Evolutionary conservation across 225 moss, liverwort and hornwort species (phyloP).

Genomic region (Polytrichum formosum): DNA sequence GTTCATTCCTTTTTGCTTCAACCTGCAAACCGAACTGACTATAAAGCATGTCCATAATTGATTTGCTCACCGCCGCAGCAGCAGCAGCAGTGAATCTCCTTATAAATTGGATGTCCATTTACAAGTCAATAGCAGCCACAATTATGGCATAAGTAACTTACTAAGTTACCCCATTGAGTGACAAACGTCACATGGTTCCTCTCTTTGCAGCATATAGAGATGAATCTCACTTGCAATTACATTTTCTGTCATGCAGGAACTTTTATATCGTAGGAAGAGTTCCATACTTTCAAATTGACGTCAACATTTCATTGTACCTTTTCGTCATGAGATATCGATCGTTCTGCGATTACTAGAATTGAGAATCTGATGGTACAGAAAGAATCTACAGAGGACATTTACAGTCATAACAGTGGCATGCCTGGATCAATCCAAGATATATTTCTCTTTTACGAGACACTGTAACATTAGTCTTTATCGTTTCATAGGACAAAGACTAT

Average conservation of each 20-base stretch:
- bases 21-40: neutral
- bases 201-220: neutral
- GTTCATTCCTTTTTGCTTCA: neutral
- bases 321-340: too few species aligned
- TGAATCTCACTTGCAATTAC: constrained; percentile 11
- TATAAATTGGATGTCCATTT: neutral
- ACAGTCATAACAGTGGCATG: too few species aligned
- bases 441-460: too few species aligned
- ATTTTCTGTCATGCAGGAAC: constrained; percentile 37
- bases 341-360: too few species aligned
- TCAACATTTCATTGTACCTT: neutral
- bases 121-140: neutral
- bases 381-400: too few species aligned
- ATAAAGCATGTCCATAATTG: neutral
- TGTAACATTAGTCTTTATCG: too few species aligned
- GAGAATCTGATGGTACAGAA: too few species aligned
- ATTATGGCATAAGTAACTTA: neutral
- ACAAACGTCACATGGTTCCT: neutral
- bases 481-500: too few species aligned
- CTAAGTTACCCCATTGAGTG: neutral
- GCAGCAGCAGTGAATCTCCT: neutral
- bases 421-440: too few species aligned
- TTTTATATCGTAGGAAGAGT: constrained; percentile 42
- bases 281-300: constrained; percentile 3
- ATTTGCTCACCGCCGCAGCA: neutral